These are phyloP conservation scores for Choricystis sp. DNA, from an alignment of 139 green algal genomes.

Conservation along the genomic window DNA sequence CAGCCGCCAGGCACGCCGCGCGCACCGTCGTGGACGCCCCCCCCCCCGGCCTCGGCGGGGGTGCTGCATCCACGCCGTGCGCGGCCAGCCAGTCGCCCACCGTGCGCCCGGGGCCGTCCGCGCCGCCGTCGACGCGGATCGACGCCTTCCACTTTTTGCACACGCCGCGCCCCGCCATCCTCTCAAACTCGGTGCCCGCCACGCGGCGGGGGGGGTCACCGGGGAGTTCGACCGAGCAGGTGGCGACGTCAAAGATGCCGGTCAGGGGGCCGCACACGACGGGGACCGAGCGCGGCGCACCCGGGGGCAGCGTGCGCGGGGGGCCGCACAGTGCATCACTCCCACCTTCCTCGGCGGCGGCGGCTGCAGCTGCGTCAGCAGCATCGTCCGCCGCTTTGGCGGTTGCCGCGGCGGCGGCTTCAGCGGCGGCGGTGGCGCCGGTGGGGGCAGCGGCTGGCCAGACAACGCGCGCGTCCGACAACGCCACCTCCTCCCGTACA, in stretches of 20 bases:
- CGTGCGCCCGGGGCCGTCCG: slow-evolving; percentile 32
- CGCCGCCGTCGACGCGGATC: slow-evolving; percentile 33
- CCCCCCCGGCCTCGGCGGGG: slow-evolving; percentile 6
- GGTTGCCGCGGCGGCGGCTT: slow-evolving; percentile 1
- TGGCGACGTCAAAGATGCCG: slow-evolving; percentile 24
- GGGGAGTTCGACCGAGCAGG: slow-evolving; percentile 12
- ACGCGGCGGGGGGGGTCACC: slow-evolving; percentile 18
- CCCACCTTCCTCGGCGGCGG: too few relatives aligned
- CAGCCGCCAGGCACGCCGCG: too few relatives aligned
- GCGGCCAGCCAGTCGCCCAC: slow-evolving; percentile 60
- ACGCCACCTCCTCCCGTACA: slow-evolving; percentile 19
- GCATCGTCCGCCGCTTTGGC: not conserved
- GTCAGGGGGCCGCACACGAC: slow-evolving; percentile 40
- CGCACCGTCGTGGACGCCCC: too few relatives aligned
- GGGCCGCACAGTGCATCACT: too few relatives aligned
- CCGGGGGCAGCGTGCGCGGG: not conserved
- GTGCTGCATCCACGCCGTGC: slow-evolving; percentile 43
- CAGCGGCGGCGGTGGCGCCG: too few relatives aligned
- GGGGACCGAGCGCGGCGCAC: slow-evolving; percentile 22
- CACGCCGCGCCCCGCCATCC: slow-evolving; percentile 40
- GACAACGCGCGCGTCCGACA: slow-evolving; percentile 11
- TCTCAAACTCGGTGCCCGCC: slow-evolving; percentile 70
- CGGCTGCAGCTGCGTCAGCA: not conserved
- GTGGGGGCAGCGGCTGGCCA: too few relatives aligned
- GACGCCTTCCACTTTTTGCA: slow-evolving; percentile 78